Evolutionary conservation across 768 basidiomycete genomes (phyloP), one percentile per base, ranked within the genome.

Genomic region (Tephrocybe sp.): DNA sequence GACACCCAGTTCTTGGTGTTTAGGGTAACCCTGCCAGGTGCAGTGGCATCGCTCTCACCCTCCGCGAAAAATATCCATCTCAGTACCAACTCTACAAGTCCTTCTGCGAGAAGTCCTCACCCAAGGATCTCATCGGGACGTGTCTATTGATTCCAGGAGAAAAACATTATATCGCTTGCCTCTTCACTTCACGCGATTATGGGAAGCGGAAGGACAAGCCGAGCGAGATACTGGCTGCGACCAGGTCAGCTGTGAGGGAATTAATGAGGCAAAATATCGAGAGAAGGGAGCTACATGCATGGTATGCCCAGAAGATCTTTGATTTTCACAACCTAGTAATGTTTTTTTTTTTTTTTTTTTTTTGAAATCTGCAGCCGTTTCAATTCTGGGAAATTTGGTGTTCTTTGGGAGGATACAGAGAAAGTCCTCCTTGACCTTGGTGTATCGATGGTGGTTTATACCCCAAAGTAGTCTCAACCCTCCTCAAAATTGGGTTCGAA

Each of bases 1-100:
- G 80, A 85, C 57, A 84, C 77, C 61, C 83, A 86, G 63, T 74
- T 84, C 59, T 56, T 85, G 55, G 84, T 85, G 1, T 86, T 77
- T 68, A 66, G 84, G 36, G 71, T 85, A 1, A 86, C 84, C 1
- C 67, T 86, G 6, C 75, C 84, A 24, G 70, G 69, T 4, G 70
- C 64, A 28, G 30, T 46, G 73, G 73, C 14, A 74, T 73, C 23
- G 73, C 74, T 3, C 49, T 66, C 0, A 65, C 64, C 3, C 74
- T 75, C 49, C 62, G 62, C 18, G 55, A 65, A 2, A 58, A 56
- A 37, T 75, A 69, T 50, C 74, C 73, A 1, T 58, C 57, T 12
- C 66, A 68, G 34, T 75, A 69, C 56, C 56, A 58, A 26, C 36
- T 55, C n/a, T 74, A 73, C 60, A 62, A 65, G 48, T 60, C 60